Base-by-base conservation (phyloP, 805 yeast genomes). In the Myxozyma sirexii region DNA sequence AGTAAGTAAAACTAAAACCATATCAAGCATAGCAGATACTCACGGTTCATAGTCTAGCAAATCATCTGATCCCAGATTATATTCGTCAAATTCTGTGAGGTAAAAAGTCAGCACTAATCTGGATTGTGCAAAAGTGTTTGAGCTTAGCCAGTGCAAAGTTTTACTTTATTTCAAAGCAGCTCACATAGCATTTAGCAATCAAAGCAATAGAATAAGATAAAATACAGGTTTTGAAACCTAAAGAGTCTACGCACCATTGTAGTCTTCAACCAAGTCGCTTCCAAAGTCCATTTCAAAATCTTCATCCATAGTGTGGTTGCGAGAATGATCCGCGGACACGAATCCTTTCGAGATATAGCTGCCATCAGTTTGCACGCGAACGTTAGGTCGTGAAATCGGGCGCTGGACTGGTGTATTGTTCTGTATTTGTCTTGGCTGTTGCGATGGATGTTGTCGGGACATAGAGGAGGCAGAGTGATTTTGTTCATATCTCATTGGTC, bases 231-330 rank as follows among this genome's bases (percentile, higher is more conserved):
- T 8, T 29, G 8, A 24, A 21, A 10, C 21, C 4, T 17, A 27
- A 33, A 12, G 26, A 23, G 15, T 6, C 38, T 46, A 33, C 51
- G 39, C 41, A 57, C 62, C 62, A 27, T 57, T 53, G 26, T 55
- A 59, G 10, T 59, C 64, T 17, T 55, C 63, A 24, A 56, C 42
- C 26, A 56, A 41, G 24, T 60, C 64, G 33, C 62, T 56, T 23
- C 63, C 63, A 41, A 56, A 60, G 10, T 57, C 52, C 57, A 52
- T 57, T 21, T 41, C 56, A 27, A 43, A 52, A 8, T 31, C 56
- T 8, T 47, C 50, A 21, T 43, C 53, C 19, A 35, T 31, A 17
- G 49, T 51, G 26, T 39, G 38, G 17, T 45, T 13, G 19, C 56
- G 44, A 38, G 35, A 45, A 10, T 33, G 13, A 6, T 23, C 12